Percentiles rank a stretch among this genome's conserved stretches.
phyloP scores from a whole-genome alignment of 2,329 filamentous ascomycete genomes.

The Leptographium flavum region DNA sequence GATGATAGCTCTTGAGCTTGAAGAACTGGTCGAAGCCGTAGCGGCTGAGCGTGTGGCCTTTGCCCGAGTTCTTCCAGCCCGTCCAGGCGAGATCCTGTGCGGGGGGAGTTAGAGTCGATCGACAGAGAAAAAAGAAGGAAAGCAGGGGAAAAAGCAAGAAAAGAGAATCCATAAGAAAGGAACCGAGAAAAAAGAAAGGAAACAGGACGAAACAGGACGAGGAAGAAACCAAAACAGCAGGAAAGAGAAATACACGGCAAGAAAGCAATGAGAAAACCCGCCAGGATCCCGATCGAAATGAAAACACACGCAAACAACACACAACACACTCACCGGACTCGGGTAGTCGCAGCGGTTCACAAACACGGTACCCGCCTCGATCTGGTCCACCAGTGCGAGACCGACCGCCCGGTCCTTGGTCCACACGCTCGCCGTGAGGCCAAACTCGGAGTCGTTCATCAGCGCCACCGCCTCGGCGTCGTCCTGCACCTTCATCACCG shows the following conservation, averaged over 20 bases:
- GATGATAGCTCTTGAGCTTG: constrained; percentile 88
- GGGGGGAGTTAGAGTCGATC: neutral
- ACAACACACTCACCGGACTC: constrained; percentile 56
- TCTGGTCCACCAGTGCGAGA: constrained; percentile 59
- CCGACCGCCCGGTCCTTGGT: constrained; percentile 71
- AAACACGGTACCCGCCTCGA: constrained; percentile 92
- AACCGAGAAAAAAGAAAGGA: too few relatives aligned
- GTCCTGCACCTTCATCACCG: constrained; percentile 69
- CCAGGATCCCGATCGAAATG: too few relatives aligned
- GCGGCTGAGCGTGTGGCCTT: constrained; percentile 74
- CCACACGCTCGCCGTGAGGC: constrained; percentile 94
- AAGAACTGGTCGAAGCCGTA: constrained; percentile 94
- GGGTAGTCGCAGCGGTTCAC: constrained; percentile 91
- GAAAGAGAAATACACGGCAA: too few relatives aligned
- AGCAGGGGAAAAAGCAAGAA: too few relatives aligned
- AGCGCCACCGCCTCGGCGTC: constrained; percentile 69
- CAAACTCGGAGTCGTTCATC: constrained; percentile 94
- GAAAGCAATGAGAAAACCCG: too few relatives aligned
- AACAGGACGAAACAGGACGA: too few relatives aligned
- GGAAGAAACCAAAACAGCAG: too few relatives aligned
- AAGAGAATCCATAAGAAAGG: too few relatives aligned
- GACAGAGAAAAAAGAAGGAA: constrained; percentile 5
- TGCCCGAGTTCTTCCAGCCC: constrained; percentile 94
- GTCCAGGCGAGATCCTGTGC: constrained; percentile 82
- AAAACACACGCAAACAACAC: too few relatives aligned